Evolutionary conservation across 1,139 yeast genomes (phyloP).

Genomic region (Pichia terricola): DNA sequence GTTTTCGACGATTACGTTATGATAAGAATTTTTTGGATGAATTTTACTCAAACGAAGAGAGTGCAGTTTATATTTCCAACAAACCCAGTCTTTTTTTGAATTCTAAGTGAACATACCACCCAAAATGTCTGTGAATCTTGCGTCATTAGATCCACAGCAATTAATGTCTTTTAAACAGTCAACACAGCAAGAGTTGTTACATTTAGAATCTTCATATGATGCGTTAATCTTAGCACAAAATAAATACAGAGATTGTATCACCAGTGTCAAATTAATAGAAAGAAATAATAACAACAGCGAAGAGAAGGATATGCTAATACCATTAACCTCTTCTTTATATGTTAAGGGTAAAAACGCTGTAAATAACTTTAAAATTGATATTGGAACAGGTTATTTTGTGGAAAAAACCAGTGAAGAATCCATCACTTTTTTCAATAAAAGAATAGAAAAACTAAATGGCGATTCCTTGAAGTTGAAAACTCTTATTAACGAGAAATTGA

Average conservation of each 20-base stretch:
- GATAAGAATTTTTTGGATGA: too few relatives aligned
- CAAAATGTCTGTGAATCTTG: conserved; percentile 41
- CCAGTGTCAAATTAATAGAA: conserved; percentile 50
- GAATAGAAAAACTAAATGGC: conserved; percentile 60
- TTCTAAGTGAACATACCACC: conserved; percentile 21
- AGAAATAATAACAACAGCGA: conserved; percentile 29
- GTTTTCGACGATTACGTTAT: too few relatives aligned
- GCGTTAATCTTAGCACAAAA: conserved; percentile 78
- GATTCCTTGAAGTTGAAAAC: conserved; percentile 69
- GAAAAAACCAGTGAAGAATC: conserved; percentile 70
- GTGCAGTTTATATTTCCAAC: too few relatives aligned
- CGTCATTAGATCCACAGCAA: conserved; percentile 72
- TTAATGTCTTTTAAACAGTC: conserved; percentile 75
- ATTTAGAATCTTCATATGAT: conserved; percentile 72
- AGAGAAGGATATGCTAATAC: conserved; percentile 57
- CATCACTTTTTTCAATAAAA: conserved; percentile 58
- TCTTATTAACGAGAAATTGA: conserved; percentile 60
- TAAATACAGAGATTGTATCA: conserved; percentile 74
- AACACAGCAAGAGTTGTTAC: conserved; percentile 78
- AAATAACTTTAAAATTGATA: conserved; percentile 75
- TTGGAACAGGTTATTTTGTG: conserved; percentile 93
- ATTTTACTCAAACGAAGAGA: too few relatives aligned
- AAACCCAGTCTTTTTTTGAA: too few relatives aligned
- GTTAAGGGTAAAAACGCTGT: conserved; percentile 70
- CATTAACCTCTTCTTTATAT: conserved; percentile 80